These are phyloP conservation scores for Fusarium sp. DNA, from an alignment of 2,329 filamentous ascomycete species.

Conservation along the genomic window DNA sequence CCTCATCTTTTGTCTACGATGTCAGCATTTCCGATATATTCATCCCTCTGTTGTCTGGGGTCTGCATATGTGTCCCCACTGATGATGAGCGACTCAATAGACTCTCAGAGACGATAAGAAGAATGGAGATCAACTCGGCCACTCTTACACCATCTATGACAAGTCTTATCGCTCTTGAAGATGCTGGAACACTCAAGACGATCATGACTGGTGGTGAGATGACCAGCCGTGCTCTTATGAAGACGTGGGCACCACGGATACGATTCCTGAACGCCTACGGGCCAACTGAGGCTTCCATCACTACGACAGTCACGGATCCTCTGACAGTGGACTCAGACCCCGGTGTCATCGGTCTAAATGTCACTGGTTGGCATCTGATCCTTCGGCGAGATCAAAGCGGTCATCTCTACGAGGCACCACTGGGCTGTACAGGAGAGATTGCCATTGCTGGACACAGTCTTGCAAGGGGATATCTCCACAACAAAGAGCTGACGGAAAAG, in stretches of 20 bases:
- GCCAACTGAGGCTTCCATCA: conserved; percentile 3
- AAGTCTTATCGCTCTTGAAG: not conserved
- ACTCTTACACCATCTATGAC: not conserved
- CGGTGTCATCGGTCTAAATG: not conserved
- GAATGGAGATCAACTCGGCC: not conserved
- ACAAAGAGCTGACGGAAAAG: not conserved
- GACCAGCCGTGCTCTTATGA: not conserved
- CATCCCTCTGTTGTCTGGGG: not conserved
- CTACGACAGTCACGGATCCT: not conserved
- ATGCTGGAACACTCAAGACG: not conserved
- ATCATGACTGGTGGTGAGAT: not conserved
- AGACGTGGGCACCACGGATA: not conserved
- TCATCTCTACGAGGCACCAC: not conserved
- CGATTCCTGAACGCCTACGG: conserved; percentile 10
- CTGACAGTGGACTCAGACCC: conserved; percentile 9
- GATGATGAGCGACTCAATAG: not conserved
- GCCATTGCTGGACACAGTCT: conserved; percentile 10
- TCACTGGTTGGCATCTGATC: not conserved
- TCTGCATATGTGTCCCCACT: not conserved
- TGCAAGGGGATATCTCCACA: conserved; percentile 5
- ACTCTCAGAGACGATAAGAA: not conserved
- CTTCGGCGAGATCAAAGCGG: not conserved
- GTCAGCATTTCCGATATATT: not conserved
- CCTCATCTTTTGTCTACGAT: not conserved
- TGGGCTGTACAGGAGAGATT: conserved; percentile 1